Conservation (phyloP, 179 eudicot species). For the Vitellaria paradoxa region DNA sequence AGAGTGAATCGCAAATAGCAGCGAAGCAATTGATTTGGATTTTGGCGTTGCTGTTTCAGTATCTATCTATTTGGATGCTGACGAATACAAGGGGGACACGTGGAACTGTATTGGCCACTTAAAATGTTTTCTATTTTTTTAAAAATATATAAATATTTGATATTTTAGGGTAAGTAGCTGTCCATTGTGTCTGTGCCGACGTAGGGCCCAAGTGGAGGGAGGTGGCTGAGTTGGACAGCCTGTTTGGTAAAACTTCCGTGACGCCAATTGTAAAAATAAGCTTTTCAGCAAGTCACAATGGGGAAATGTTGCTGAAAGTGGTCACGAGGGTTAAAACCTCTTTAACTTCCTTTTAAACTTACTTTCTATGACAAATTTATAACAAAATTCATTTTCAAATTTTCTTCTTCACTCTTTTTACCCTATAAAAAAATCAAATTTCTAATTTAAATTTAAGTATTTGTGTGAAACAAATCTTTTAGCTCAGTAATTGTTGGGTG, state of each 20-base stretch:
- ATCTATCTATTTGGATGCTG: constrained; percentile 9
- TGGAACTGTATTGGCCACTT: neutral
- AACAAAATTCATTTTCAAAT: too few species aligned
- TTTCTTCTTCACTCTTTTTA: too few species aligned
- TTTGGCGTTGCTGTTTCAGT: neutral
- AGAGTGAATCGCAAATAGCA: neutral
- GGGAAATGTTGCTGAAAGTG: too few species aligned
- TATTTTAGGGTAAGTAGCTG: neutral
- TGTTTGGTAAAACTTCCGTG: constrained; percentile 6
- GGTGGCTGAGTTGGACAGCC: neutral
- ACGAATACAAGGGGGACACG: neutral
- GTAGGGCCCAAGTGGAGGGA: constrained; percentile 10
- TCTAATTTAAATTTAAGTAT: too few species aligned
- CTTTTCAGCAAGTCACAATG: too few species aligned
- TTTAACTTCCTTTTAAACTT: too few species aligned
- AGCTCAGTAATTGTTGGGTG: too few species aligned
- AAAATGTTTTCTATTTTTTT: neutral
- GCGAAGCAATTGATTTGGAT: constrained; percentile 4
- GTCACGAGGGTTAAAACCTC: too few species aligned
- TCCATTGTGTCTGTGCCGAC: constrained; percentile 16
- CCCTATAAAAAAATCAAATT: too few species aligned
- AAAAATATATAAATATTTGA: too few species aligned
- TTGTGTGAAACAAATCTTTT: too few species aligned
- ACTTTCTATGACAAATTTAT: too few species aligned
- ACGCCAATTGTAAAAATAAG: neutral